Conservation (phyloP, 2,329 filamentous ascomycete genomes). For the Aspergillus quadricinctus region DNA sequence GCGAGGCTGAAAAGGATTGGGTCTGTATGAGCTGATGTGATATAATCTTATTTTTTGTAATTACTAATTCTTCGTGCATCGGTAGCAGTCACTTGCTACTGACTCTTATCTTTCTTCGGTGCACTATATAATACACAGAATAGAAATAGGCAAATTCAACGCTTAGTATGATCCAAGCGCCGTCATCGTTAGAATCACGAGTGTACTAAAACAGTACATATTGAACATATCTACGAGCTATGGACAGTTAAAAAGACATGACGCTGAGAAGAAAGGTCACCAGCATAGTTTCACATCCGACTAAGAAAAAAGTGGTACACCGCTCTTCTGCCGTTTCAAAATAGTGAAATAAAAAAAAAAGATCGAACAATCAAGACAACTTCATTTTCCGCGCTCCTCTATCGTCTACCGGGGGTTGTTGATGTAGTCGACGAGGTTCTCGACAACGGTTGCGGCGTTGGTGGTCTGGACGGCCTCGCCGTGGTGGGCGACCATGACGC, state of each 20-base stretch:
- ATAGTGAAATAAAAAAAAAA: neutral
- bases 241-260: neutral
- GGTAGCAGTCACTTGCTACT: neutral
- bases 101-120: neutral
- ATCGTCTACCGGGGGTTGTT: conserved; percentile 63
- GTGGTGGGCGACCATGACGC: conserved; percentile 86
- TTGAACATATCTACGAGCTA: conserved; percentile 19
- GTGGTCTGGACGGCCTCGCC: conserved; percentile 67
- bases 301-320: neutral
- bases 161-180: neutral
- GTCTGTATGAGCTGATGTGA: neutral
- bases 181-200: neutral
- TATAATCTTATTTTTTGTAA: conserved; percentile 7
- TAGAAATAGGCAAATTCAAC: neutral
- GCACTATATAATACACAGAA: neutral
- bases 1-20: neutral
- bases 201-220: conserved; percentile 3
- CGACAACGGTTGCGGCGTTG: conserved; percentile 72
- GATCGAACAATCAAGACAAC: conserved; percentile 2
- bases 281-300: neutral
- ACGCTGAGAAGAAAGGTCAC: neutral
- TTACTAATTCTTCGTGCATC: conserved; percentile 5
- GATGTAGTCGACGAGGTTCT: conserved; percentile 82
- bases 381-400: conserved; percentile 18
- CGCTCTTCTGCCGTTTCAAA: neutral